A percentile compares a stretch with the other conserved stretches of the same genome.
phyloP scores from a whole-genome alignment of 2,329 filamentous ascomycete genomes.

The Diplodia mutila region DNA sequence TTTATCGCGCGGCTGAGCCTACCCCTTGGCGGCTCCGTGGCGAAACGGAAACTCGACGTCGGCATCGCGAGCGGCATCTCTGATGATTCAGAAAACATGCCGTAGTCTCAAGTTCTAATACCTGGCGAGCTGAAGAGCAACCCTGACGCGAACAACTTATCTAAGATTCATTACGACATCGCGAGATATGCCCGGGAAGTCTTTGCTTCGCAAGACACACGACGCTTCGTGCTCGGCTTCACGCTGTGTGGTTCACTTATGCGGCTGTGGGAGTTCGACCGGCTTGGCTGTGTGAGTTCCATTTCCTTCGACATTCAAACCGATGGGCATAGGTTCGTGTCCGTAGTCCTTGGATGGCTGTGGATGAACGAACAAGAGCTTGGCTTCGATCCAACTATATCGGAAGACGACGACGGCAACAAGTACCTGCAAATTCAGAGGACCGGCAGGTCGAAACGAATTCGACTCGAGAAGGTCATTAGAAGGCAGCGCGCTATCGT shows the following conservation, averaged over 20 bases:
- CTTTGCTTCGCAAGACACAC: conserved; percentile 19
- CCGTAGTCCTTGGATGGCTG: neutral
- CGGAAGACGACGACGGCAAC: neutral
- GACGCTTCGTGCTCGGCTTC: conserved; percentile 25
- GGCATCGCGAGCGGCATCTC: neutral
- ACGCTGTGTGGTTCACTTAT: conserved; percentile 25
- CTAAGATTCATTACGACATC: neutral
- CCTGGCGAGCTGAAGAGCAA: neutral
- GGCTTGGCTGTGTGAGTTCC: conserved; percentile 9
- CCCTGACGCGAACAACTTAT: neutral
- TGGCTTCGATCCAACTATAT: neutral
- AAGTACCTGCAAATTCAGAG: neutral
- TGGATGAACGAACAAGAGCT: neutral
- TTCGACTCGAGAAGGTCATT: neutral
- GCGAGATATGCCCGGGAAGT: neutral
- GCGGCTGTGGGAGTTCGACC: conserved; percentile 26
- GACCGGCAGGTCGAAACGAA: neutral
- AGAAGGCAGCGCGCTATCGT: neutral
- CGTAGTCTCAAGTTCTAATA: neutral
- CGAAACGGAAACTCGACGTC: neutral
- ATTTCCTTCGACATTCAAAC: neutral
- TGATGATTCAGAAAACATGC: neutral
- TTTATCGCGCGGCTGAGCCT: neutral
- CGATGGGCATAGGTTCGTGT: neutral
- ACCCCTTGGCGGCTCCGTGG: neutral